A percentile compares a stretch with the other conserved stretches of the same genome.
Conservation (phyloP, 371 early-diverging fungal genomes). For the Syncephalastrum contaminatum region DNA sequence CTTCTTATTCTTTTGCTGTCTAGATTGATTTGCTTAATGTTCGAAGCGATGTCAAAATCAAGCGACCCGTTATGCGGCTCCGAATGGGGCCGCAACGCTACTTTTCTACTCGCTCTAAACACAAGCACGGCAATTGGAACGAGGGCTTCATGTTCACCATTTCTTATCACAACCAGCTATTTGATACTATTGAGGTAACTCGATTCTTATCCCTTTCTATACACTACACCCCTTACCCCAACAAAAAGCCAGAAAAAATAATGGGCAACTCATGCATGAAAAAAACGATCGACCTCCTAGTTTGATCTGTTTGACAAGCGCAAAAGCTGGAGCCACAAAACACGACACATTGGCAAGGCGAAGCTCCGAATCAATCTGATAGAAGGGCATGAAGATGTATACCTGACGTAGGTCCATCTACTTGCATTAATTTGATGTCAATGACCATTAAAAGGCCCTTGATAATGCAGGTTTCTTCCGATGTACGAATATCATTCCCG, state of each 20-base stretch:
- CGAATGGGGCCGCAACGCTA: constrained; percentile 40
- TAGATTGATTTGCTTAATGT: constrained; percentile 44
- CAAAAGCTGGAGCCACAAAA: constrained; percentile 35
- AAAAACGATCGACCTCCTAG: constrained; percentile 18
- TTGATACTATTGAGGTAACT: constrained; percentile 62
- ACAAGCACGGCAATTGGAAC: constrained; percentile 69
- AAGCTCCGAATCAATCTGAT: constrained; percentile 40
- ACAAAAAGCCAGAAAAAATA: no score
- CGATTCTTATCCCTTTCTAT: constrained; percentile 1
- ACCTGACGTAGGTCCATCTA: constrained; percentile 37
- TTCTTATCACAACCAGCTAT: constrained; percentile 75
- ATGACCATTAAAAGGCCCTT: no score
- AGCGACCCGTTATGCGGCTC: constrained; percentile 31
- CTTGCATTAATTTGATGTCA: no score
- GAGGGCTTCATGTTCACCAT: constrained; percentile 72
- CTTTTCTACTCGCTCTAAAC: constrained; percentile 26
- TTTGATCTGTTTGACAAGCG: constrained; percentile 45
- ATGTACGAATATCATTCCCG: constrained; percentile 51
- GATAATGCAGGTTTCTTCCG: constrained; percentile 37
- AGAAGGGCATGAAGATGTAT: constrained; percentile 38
- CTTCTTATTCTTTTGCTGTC: not conserved
- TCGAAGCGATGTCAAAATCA: constrained; percentile 24
- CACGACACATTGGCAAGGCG: constrained; percentile 42
- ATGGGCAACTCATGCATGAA: no score
- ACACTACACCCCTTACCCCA: not conserved